phyloP scores from a whole-genome alignment of 2,329 filamentous ascomycete species.

The Claviceps humidiphila region DNA sequence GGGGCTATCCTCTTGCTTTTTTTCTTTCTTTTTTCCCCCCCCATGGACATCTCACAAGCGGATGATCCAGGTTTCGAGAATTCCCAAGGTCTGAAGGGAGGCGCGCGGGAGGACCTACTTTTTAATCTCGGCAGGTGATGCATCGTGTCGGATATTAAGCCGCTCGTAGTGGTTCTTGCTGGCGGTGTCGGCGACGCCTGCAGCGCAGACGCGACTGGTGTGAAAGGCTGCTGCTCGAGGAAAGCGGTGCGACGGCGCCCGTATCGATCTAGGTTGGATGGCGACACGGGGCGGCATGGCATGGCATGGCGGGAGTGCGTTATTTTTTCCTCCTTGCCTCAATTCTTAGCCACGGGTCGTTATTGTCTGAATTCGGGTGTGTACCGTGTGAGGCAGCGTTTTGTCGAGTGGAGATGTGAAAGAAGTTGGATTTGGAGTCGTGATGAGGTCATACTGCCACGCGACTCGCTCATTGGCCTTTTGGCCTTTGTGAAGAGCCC shows the following conservation, averaged over 20 bases:
- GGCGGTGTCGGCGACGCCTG: conserved; percentile 14
- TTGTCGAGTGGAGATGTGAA: no score
- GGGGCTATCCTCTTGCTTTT: no score
- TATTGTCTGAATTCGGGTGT: no score
- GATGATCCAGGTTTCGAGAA: no score
- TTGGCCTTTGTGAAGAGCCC: no score
- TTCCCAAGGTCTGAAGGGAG: no score
- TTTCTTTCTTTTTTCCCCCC: no score
- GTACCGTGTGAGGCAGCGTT: no score
- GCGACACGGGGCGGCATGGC: conserved; percentile 23
- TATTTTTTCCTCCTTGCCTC: conserved; percentile 12
- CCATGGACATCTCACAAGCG: no score
- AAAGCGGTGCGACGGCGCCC: conserved; percentile 8
- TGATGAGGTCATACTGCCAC: no score
- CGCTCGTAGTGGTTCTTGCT: conserved; percentile 64
- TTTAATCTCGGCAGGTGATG: conserved; percentile 69
- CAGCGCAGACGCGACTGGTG: conserved; percentile 1
- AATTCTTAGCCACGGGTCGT: conserved; percentile 19
- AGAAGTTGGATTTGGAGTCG: no score
- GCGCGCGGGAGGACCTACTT: conserved; percentile 36
- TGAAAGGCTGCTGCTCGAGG: conserved; percentile 12
- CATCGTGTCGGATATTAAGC: conserved; percentile 56
- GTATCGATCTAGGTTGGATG: conserved; percentile 1
- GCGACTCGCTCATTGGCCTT: no score
- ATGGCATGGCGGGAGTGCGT: conserved; percentile 40